Base-by-base conservation (phyloP, 164 flowering plant species). In the Berberis vulgaris region DNA sequence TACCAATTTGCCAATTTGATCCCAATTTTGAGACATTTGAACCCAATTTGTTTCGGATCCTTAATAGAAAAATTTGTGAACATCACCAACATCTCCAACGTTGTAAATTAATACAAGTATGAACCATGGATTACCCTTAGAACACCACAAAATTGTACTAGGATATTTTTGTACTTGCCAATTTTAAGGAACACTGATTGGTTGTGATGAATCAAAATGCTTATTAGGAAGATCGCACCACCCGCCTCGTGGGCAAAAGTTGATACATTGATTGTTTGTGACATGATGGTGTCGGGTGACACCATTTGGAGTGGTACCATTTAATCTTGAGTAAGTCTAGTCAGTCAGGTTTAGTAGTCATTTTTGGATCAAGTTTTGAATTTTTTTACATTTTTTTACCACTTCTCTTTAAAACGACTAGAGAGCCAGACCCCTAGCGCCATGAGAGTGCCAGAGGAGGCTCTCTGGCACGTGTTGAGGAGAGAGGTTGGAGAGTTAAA, bases 171-270 rank as follows among this genome's bases (percentile, higher is more conserved):
- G 74, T 83, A 80, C 72, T 82, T 69, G 4, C 82, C 86, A 40
- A 85, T 73, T 71, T 77, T 77, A 66, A 81, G 82, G 71, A 83
- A 83, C 81, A 80, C n/a, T n/a, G n/a, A n/a, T 80, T 60, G 90
- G 90, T 83, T 78, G 78, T 72, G 86, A 81, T 8, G 83, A 81
- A 70, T 85, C 90, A 63, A 85, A 85, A 58, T 85, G 90, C 1
- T 80, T 68, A 12, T 80, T 79, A 41, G 90, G 90, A 41, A 86
- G 90, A 80, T 85, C 83, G 72, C 86, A 85, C 90, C 87, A 85
- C 0, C 77, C 73, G 73, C 80, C 85, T 0, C 87, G 84, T 0
- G 85, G 89, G 76, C 87, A 83, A 67, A 78, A 78, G 65, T 84
- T 84, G 53, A 86, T 84, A 12, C 84, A 49, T 5, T 6, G 6